Evolutionary conservation across 2,329 filamentous ascomycete species (phyloP), one percentile per base, ranked within the genome.

Genomic region (Colletotrichum sp.): DNA sequence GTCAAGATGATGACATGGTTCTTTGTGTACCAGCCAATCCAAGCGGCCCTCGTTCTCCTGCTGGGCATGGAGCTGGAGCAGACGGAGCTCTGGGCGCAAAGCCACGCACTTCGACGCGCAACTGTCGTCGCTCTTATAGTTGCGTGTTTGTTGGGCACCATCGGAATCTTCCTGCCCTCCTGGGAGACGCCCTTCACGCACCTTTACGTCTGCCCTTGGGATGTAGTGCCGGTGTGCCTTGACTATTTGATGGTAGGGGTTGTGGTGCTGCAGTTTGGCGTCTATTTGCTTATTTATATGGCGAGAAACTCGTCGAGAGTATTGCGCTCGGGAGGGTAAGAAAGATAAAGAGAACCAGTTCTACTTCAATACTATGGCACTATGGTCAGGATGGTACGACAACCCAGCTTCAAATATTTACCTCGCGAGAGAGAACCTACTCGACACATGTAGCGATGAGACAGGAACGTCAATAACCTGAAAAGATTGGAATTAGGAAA

Each of bases 401-500:
- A 49, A 21, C 5, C n/a, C 6, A 49, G 44, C 9, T 12, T 7
- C 3, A 21, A 49, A 8, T 49, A 10, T 12, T 12, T 12, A 4
- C 10, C 44, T 49, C 9, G 4, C 6, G 44, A 21, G 18, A 49
- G 44, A 9, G 44, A 3, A 12, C 9, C 10, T 7, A 13, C 12
- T n/a, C 3, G 18, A 49, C 10, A 12, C n/a, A n/a, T 2, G 5
- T 3, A 49, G 6, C 6, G 10, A 49, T 2, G 6, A 52, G 44
- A 52, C n/a, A 5, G 10, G 0, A 52, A 4, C 6, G 2, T 21
- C 12, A 2, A 5, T 13, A 1, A 5, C n/a, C n/a, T 1, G 3
- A 21, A 4, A 52, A 21, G 10, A 52, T 52, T 52, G 10, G 44
- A 52, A 21, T 52, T 7, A 52, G n/a, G n/a, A 52, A 52, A 52